These are phyloP conservation scores for Panicum hallii DNA, from an alignment of 202 grass and related monocot genomes.

Conservation along the genomic window DNA sequence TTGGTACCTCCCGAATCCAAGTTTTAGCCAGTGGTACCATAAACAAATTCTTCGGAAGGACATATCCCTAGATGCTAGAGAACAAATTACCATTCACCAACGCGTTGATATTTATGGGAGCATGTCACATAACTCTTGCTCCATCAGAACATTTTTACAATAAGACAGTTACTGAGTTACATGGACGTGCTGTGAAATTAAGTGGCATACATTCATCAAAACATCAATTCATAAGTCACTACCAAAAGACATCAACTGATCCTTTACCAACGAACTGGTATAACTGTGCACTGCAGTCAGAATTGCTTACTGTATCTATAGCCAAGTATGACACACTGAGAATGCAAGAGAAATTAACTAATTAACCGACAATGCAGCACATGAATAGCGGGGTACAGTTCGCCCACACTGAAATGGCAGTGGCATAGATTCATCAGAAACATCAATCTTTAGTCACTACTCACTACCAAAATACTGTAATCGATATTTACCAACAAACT, in stretches of 20 bases:
- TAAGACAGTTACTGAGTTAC: background rate
- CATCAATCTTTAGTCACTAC: background rate
- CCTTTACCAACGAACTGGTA: too few relatives aligned
- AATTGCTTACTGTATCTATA: background rate
- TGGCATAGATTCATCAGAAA: background rate
- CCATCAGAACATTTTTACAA: background rate
- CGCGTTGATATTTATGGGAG: background rate
- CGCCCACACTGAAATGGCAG: background rate
- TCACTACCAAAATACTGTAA: background rate
- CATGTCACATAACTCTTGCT: background rate
- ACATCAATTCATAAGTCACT: too few relatives aligned
- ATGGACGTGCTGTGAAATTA: background rate
- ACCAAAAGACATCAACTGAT: background rate
- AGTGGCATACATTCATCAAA: background rate
- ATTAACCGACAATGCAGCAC: background rate
- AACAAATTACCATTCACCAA: background rate
- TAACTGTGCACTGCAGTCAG: too few relatives aligned
- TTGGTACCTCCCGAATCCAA: background rate
- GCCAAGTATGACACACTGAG: background rate
- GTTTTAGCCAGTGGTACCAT: background rate
- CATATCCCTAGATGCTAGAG: background rate
- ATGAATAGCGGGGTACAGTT: background rate
- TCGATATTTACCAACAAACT: background rate
- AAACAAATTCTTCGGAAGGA: background rate
- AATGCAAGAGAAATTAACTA: background rate